These are phyloP conservation scores for Fraxinus cuspidata DNA, from an alignment of 257 asterid genomes.

Conservation along the genomic window DNA sequence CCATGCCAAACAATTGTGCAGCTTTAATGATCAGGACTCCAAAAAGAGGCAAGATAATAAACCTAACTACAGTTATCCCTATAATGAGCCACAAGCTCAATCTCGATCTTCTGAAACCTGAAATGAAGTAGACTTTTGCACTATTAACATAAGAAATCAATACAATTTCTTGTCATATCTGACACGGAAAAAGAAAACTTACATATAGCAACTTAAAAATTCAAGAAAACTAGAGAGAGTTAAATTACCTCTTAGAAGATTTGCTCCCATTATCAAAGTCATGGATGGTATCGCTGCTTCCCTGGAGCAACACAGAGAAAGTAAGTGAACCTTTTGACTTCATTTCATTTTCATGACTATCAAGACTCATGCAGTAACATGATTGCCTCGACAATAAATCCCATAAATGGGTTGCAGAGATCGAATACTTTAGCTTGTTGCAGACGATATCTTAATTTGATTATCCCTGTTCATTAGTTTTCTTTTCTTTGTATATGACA, in stretches of 20 bases:
- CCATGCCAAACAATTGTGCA: slow-evolving; percentile 23
- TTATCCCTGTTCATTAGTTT: background rate
- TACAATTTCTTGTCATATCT: background rate
- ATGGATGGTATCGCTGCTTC: slow-evolving; percentile 33
- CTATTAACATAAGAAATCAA: background rate
- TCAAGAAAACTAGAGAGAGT: background rate
- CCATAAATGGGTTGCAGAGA: background rate
- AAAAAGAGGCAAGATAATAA: slow-evolving; percentile 17
- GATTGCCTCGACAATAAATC: background rate
- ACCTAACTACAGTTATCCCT: slow-evolving; percentile 23
- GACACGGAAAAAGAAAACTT: background rate
- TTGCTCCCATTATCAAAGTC: slow-evolving; percentile 35
- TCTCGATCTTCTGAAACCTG: slow-evolving; percentile 34
- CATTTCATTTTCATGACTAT: slow-evolving; percentile 5
- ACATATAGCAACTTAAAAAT: background rate
- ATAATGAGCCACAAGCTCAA: slow-evolving; percentile 28
- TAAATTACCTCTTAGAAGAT: slow-evolving; percentile 30
- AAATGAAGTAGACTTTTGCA: background rate
- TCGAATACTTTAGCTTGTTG: background rate
- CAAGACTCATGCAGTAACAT: background rate
- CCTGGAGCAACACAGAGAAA: slow-evolving; percentile 20
- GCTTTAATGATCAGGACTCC: slow-evolving; percentile 20
- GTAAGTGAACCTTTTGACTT: background rate
- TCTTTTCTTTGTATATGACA: background rate
- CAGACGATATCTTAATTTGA: background rate